Percentiles rank a stretch among this genome's conserved stretches.
phyloP scores from a whole-genome alignment of 331 rosid genomes.

The Malus hybrid region DNA sequence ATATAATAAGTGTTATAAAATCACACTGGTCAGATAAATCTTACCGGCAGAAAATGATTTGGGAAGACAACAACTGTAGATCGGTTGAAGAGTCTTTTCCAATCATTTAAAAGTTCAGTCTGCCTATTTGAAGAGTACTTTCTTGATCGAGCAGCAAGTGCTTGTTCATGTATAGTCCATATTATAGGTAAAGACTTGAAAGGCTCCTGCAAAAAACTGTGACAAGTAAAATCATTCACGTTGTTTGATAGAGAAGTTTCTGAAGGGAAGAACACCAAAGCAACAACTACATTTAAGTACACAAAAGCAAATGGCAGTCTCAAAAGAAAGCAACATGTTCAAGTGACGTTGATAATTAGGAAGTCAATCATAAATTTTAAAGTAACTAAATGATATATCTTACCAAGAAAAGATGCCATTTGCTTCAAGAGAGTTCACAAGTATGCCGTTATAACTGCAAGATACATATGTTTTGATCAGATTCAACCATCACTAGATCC shows the following conservation, averaged over 20 bases:
- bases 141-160: conserved; percentile 66
- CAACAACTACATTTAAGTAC: not conserved
- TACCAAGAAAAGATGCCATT: conserved; percentile 87
- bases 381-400: conserved; percentile 9
- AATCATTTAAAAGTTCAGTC: conserved; percentile 69
- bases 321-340: not conserved
- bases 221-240: conserved; percentile 53
- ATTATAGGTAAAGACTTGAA: conserved; percentile 83
- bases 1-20: not conserved
- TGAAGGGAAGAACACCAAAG: conserved; percentile 6
- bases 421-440: conserved; percentile 71
- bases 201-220: conserved; percentile 97
- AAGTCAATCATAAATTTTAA: not conserved
- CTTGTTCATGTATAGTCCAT: conserved; percentile 77
- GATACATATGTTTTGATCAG: conserved; percentile 12
- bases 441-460: conserved; percentile 83
- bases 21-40: conserved; percentile 15
- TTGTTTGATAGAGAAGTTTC: conserved; percentile 23
- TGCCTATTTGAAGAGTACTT: conserved; percentile 43
- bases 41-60: conserved; percentile 86
- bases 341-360: not conserved
- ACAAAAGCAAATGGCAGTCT: not conserved
- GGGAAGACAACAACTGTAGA: conserved; percentile 91
- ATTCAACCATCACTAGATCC: not conserved
- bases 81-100: conserved; percentile 86